Evolutionary conservation across 1,139 yeast genomes (phyloP).

Genomic region (Diutina ranongensis): DNA sequence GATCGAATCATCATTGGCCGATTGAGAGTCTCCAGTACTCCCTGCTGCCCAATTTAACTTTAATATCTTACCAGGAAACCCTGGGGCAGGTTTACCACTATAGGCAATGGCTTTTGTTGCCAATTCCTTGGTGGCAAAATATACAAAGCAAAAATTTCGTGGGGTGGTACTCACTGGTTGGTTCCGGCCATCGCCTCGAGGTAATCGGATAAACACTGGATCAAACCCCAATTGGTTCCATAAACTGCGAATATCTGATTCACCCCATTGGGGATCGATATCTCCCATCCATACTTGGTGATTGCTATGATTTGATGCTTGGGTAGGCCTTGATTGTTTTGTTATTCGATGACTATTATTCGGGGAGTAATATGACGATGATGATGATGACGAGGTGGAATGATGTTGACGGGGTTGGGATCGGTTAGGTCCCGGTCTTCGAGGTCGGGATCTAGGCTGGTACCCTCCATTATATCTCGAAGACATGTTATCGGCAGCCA

Average conservation of each 20-base stretch:
- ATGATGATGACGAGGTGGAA: too few relatives aligned
- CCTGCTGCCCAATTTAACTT: slow-evolving; percentile 81
- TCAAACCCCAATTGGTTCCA: slow-evolving; percentile 42
- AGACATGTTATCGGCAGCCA: too few relatives aligned
- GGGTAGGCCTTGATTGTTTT: not conserved
- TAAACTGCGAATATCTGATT: slow-evolving; percentile 47
- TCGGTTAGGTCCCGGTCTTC: too few relatives aligned
- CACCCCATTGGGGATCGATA: slow-evolving; percentile 79
- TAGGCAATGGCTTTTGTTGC: slow-evolving; percentile 62
- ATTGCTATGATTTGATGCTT: not conserved
- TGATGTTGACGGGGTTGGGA: too few relatives aligned
- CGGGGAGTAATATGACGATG: not conserved
- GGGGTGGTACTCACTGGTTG: slow-evolving; percentile 3
- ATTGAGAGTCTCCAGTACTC: not conserved
- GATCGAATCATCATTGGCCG: not conserved
- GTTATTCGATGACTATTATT: not conserved
- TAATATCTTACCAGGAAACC: slow-evolving; percentile 37
- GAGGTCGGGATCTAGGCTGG: too few relatives aligned
- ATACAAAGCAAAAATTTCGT: slow-evolving; percentile 66
- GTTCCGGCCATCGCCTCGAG: slow-evolving; percentile 13
- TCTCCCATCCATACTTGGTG: slow-evolving; percentile 87
- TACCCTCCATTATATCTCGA: too few relatives aligned
- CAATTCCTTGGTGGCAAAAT: slow-evolving; percentile 52
- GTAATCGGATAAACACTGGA: slow-evolving; percentile 26
- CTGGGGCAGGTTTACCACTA: slow-evolving; percentile 63